Base-by-base conservation (phyloP, 2,329 filamentous ascomycete genomes). In the Myriosclerotinia curreyana region DNA sequence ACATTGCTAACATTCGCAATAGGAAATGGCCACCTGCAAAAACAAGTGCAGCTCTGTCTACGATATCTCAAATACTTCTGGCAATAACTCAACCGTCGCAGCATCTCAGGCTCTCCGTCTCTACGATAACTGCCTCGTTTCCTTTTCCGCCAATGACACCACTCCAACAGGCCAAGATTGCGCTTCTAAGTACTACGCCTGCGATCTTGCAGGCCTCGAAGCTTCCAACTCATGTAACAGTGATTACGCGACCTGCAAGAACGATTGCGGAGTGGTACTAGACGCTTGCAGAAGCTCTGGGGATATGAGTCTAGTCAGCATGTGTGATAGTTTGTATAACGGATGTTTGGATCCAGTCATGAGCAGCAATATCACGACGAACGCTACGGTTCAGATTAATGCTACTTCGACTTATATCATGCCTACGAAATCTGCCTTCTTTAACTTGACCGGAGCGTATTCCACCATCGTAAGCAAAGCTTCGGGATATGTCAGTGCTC, bases 41-140 rank as follows among this genome's bases (percentile, higher is more conserved):
- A 66, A 66, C 49, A 65, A 65, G 40, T 66, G 65, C 44, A 64
- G 62, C 17, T 54, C 60, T n/a, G 63, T 58, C 15, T 65, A 62
- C 46, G 65, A 66, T n/a, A 66, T 64, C 36, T 51, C 58, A 42
- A 62, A 62, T 28, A 62, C 50, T 15, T 53, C 50, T 25, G 52
- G 38, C 8, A 48, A 54, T n/a, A 66, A 66, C 36, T 62, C 65
- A 28, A 65, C 65, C 20, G 31, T 38, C 34, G 36, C 53, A 54
- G 58, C 53, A 17, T 44, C 59, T 9, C 59, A 61, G 42, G 64
- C 62, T 25, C 63, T 66, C 48, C 53, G 44, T 15, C 63, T 66
- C 22, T 66, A 66, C 34, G 65, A 65, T n/a, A 34, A 17, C 11
- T 66, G 65, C 36, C 65, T 66, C 4, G 63, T 66, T n/a, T 62